Conservation (phyloP, 257 asterid species). For the Nicotiana obtusifolia region DNA sequence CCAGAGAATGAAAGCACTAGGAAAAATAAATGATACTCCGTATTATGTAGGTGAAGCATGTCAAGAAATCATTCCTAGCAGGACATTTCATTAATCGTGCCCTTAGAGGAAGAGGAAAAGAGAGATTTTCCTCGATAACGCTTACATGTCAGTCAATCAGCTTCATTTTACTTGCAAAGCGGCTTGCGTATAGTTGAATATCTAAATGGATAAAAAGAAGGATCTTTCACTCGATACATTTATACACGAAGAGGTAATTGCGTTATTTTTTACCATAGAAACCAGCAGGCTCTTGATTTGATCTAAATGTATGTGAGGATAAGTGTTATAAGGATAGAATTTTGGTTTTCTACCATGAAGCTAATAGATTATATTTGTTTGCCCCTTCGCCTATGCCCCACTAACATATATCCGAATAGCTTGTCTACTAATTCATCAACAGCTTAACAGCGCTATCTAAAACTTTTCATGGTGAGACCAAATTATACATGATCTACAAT, state of each 20-base stretch:
- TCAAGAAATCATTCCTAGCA: background rate
- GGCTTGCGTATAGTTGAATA: background rate
- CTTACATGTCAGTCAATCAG: background rate
- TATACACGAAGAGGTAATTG: background rate
- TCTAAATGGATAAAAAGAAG: background rate
- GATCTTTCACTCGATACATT: background rate
- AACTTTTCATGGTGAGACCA: too few relatives aligned
- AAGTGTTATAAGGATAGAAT: background rate
- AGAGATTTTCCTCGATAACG: background rate
- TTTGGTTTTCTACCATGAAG: background rate
- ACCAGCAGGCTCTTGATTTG: background rate
- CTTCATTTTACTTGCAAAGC: background rate
- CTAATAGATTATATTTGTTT: background rate
- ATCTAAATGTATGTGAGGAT: background rate
- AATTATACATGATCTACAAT: too few relatives aligned
- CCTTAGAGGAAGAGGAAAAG: background rate
- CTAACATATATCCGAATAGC: background rate
- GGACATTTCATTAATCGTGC: background rate
- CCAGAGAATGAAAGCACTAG: slow-evolving; percentile 6
- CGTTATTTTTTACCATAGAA: background rate
- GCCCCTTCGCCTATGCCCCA: background rate
- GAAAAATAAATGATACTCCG: background rate
- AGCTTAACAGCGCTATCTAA: background rate
- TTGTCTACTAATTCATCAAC: background rate
- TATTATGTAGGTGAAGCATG: background rate